Evolutionary conservation across 1,284 basidiomycete genomes (phyloP).

Genomic region (Prillingera fragicola): DNA sequence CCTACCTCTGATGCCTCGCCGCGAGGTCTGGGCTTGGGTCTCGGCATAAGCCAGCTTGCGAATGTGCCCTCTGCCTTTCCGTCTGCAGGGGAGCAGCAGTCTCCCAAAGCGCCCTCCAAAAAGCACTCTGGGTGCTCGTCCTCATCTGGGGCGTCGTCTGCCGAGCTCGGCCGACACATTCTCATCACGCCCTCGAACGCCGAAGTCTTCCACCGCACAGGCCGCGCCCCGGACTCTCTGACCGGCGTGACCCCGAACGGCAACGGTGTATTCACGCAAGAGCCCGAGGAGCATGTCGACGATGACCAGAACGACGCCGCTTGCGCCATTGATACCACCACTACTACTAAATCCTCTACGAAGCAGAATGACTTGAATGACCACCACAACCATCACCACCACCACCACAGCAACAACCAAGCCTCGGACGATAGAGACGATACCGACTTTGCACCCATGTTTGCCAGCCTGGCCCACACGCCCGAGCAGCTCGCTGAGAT

Average conservation of each 20-base stretch:
- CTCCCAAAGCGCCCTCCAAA: background rate
- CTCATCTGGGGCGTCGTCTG: constrained; percentile 14
- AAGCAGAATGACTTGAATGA: too few species aligned
- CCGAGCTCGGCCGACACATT: constrained; percentile 6
- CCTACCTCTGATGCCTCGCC: too few species aligned
- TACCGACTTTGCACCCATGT: constrained; percentile 27
- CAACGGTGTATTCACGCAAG: too few species aligned
- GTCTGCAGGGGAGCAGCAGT: constrained; percentile 2
- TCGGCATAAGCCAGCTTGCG: constrained; percentile 9
- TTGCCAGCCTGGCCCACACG: constrained; percentile 41
- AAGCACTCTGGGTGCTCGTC: constrained; percentile 5
- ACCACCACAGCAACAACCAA: background rate
- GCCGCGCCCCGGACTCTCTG: background rate
- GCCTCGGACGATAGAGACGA: background rate
- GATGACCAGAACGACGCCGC: too few species aligned
- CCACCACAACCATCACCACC: background rate
- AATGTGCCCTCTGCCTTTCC: constrained; percentile 8
- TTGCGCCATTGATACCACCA: too few species aligned
- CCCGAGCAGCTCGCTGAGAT: constrained; percentile 41
- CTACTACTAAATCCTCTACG: too few species aligned
- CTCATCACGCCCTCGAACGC: constrained; percentile 16
- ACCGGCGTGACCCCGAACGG: too few species aligned
- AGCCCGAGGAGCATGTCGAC: too few species aligned
- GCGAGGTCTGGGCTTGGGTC: constrained; percentile 10
- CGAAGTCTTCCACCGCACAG: constrained; percentile 1